These are phyloP conservation scores for Aegilops sharonensis DNA, from an alignment of 176 grass and related monocot genomes.

Conservation along the genomic window DNA sequence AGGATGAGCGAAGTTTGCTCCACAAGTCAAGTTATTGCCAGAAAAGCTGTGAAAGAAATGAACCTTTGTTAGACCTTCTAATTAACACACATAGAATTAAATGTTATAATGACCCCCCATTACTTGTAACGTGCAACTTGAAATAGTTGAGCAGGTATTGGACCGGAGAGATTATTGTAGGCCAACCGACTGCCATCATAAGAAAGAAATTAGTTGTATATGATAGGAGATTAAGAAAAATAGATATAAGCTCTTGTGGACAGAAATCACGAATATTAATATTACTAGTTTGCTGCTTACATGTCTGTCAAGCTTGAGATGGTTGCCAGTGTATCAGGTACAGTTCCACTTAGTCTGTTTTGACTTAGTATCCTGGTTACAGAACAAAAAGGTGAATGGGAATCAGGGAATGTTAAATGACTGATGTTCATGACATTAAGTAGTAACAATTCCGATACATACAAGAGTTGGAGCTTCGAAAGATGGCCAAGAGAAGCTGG, in stretches of 20 bases:
- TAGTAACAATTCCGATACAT: conserved; percentile 36
- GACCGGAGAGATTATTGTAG: conserved; percentile 80
- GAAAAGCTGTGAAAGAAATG: conserved; percentile 69
- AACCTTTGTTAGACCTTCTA: conserved; percentile 41
- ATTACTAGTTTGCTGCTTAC: conserved; percentile 48
- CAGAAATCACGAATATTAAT: conserved; percentile 22
- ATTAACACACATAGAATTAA: conserved; percentile 9
- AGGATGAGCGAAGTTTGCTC: conserved; percentile 57
- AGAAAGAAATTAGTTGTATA: conserved; percentile 30
- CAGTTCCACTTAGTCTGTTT: conserved; percentile 73
- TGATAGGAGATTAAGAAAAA: not conserved
- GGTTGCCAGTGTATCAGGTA: conserved; percentile 63
- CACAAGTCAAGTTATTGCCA: conserved; percentile 88
- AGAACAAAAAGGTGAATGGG: conserved; percentile 1
- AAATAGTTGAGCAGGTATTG: conserved; percentile 80
- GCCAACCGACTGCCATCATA: conserved; percentile 68
- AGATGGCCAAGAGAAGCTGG: conserved; percentile 79
- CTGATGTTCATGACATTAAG: conserved; percentile 18
- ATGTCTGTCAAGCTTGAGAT: conserved; percentile 78
- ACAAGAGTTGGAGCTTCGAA: conserved; percentile 69
- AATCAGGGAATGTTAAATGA: not conserved
- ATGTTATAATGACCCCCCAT: conserved; percentile 18
- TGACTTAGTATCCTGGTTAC: conserved; percentile 79
- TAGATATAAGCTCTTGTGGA: not conserved
- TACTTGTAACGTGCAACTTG: conserved; percentile 98